These are phyloP conservation scores for Fusarium abutilonis DNA, from an alignment of 2,329 filamentous ascomycete species.

Conservation along the genomic window DNA sequence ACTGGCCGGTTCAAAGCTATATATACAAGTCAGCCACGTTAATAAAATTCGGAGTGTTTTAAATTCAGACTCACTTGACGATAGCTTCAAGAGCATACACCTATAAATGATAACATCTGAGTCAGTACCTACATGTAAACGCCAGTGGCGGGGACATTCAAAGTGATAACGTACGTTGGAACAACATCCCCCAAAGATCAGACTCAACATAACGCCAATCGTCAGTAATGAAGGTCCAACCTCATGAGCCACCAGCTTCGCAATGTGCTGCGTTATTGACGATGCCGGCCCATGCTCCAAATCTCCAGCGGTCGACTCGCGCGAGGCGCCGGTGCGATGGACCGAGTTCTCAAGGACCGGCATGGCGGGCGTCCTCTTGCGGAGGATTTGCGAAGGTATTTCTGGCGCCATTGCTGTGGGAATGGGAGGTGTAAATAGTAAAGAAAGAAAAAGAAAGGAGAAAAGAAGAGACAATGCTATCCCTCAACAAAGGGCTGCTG, in stretches of 20 bases:
- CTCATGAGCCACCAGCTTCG: constrained; percentile 37
- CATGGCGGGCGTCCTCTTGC: constrained; percentile 40
- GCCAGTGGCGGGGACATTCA: background rate
- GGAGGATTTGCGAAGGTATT: constrained; percentile 34
- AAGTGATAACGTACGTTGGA: constrained; percentile 74
- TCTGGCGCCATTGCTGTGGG: constrained; percentile 17
- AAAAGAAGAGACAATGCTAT: constrained; percentile 19
- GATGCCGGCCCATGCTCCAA: constrained; percentile 28
- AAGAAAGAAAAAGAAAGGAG: background rate
- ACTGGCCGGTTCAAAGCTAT: constrained; percentile 82
- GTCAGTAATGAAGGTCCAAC: constrained; percentile 58
- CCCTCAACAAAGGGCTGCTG: constrained; percentile 29
- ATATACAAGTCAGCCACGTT: constrained; percentile 21
- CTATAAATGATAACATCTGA: constrained; percentile 55
- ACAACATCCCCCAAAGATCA: constrained; percentile 97
- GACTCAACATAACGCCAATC: constrained; percentile 73
- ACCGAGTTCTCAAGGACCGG: constrained; percentile 24
- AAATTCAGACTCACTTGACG: constrained; percentile 74
- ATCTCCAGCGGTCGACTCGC: constrained; percentile 16
- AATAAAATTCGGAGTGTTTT: constrained; percentile 4
- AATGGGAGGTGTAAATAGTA: constrained; percentile 29
- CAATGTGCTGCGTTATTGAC: constrained; percentile 38
- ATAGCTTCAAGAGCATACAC: constrained; percentile 97
- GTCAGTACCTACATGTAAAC: constrained; percentile 14
- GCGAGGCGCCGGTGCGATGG: constrained; percentile 19